Conservation (phyloP, 352 stramenopile species). For the Phytopythium helicoides region DNA sequence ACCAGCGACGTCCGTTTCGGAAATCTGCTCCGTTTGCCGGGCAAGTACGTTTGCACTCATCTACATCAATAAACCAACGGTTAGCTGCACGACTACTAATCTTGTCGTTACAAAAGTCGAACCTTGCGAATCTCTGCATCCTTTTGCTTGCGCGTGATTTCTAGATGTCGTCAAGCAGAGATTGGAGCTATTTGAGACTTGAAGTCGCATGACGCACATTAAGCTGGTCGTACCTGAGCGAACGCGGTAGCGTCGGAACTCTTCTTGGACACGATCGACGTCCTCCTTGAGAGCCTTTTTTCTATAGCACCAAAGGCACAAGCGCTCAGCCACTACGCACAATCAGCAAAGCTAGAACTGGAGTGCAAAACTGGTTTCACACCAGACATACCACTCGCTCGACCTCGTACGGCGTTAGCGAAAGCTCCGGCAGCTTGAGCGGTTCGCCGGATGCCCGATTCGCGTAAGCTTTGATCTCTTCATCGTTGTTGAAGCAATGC, state of each 20-base stretch:
- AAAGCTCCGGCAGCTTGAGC: slow-evolving; percentile 56
- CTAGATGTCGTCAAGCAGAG: no score
- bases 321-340: background rate
- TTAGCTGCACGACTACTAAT: background rate
- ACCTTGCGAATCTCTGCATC: slow-evolving; percentile 86
- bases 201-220: background rate
- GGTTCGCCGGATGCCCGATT: slow-evolving; percentile 58
- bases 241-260: slow-evolving; percentile 86
- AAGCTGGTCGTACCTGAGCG: slow-evolving; percentile 39
- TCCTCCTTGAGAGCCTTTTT: slow-evolving; percentile 81
- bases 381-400: slow-evolving; percentile 54
- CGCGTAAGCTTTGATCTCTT: slow-evolving; percentile 62
- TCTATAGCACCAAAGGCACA: slow-evolving; percentile 29
- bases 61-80: slow-evolving; percentile 17
- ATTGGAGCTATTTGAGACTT: background rate
- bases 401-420: slow-evolving; percentile 70
- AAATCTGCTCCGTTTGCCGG: slow-evolving; percentile 77
- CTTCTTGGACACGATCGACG: slow-evolving; percentile 82
- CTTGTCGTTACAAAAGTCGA: background rate
- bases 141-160: slow-evolving; percentile 89
- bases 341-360: no score
- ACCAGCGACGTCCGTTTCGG: slow-evolving; percentile 62
- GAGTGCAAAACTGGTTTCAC: no score
- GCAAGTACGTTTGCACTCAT: slow-evolving; percentile 76
- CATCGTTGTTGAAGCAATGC: slow-evolving; percentile 64